These are phyloP conservation scores for Spizellomyces sp. DNA, from an alignment of 192 early-diverging fungal species.

Conservation along the genomic window DNA sequence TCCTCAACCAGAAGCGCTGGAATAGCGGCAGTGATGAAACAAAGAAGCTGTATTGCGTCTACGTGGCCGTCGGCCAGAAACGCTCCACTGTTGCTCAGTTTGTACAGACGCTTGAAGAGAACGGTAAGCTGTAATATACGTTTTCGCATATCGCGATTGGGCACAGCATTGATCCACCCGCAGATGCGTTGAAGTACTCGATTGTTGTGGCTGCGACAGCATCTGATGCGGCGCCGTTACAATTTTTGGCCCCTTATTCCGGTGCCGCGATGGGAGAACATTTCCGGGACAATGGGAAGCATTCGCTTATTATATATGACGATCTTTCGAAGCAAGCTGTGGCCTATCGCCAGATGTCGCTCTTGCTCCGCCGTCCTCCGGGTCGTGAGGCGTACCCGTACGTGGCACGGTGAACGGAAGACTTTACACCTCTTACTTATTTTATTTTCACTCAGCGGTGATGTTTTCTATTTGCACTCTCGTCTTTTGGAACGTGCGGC, in stretches of 20 bases:
- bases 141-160: neutral
- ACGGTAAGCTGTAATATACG: slow-evolving; percentile 51
- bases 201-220: slow-evolving; percentile 98
- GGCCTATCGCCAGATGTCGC: slow-evolving; percentile 99
- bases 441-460: slow-evolving; percentile 62
- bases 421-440: neutral
- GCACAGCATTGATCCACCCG: neutral
- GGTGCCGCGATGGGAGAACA: slow-evolving; percentile 98
- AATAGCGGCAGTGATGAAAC: slow-evolving; percentile 91
- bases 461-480: slow-evolving; percentile 99
- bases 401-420: slow-evolving; percentile 1
- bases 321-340: slow-evolving; percentile 99
- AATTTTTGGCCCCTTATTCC: slow-evolving; percentile 98
- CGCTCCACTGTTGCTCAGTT: slow-evolving; percentile 99
- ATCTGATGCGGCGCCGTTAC: slow-evolving; percentile 97
- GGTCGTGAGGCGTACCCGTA: slow-evolving; percentile 99
- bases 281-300: slow-evolving; percentile 99
- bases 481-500: slow-evolving; percentile 98
- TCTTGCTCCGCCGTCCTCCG: slow-evolving; percentile 98
- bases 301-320: slow-evolving; percentile 98
- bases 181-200: slow-evolving; percentile 97
- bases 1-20: slow-evolving; percentile 99
- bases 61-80: slow-evolving; percentile 99
- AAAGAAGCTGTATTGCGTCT: slow-evolving; percentile 99
- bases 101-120: slow-evolving; percentile 96